These are phyloP conservation scores for Pholiota molesta DNA, from an alignment of 768 basidiomycete genomes.

Conservation along the genomic window DNA sequence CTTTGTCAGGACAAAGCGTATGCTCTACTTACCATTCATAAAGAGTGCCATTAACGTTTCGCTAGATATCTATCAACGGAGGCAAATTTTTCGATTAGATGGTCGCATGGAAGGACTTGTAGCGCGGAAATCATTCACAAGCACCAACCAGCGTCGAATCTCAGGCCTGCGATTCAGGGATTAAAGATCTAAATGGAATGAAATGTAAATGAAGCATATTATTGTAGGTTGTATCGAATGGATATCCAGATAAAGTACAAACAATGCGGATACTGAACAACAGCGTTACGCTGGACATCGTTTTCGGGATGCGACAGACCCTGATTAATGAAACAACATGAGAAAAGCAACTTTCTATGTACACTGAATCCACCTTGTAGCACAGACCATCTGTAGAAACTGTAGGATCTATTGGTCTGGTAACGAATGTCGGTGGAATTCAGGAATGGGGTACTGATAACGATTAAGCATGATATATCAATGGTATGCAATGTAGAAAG, in stretches of 20 bases:
- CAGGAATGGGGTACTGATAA: too few relatives aligned
- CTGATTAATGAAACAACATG: not conserved
- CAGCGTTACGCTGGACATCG: not conserved
- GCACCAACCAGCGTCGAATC: too few relatives aligned
- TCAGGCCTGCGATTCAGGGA: too few relatives aligned
- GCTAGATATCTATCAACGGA: conserved; percentile 8
- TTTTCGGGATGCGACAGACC: not conserved
- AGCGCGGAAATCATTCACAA: too few relatives aligned
- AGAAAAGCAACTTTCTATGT: not conserved
- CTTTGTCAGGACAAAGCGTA: conserved; percentile 9
- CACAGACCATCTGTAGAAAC: not conserved
- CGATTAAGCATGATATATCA: too few relatives aligned
- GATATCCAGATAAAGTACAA: not conserved
- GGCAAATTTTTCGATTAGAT: conserved; percentile 4
- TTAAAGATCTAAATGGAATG: too few relatives aligned
- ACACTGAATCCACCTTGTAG: not conserved
- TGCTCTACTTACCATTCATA: too few relatives aligned
- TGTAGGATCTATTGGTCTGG: not conserved
- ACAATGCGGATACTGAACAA: not conserved
- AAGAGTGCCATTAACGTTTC: not conserved
- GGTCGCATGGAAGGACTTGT: too few relatives aligned
- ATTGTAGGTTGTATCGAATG: not conserved
- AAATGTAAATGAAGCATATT: not conserved
- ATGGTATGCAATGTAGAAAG: not conserved
- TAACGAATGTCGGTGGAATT: not conserved